Base-by-base conservation (phyloP, 164 flowering plant species). In the Paratinospora sagittata region DNA sequence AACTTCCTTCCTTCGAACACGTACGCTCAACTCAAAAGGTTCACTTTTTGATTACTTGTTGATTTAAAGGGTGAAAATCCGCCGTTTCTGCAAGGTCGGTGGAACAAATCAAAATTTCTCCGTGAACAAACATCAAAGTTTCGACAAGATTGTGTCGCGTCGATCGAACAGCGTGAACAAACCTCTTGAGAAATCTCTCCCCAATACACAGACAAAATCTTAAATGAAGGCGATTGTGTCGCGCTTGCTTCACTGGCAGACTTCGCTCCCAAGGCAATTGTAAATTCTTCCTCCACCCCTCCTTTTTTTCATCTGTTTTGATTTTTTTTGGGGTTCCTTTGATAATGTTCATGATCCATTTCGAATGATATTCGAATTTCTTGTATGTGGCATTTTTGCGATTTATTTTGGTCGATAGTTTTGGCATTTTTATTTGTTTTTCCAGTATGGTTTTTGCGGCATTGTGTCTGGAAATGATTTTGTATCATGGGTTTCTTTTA, bases 231-330 rank as follows among this genome's bases (percentile, higher is more conserved):
- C 67, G 68, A 49, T 62, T 27, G 55, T 66, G 21, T 66, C 66
- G 10, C 80, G 80, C 14, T 68, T 73, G 62, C 65, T 73, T 43
- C 72, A 63, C 36, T 67, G 82, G 2, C 60, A 75, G 67, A 36
- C 82, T 13, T 82, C 84, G 19, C 45, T 78, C 33, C 49, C 76
- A 41, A 70, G 27, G 39, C 74, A 66, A 61, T 73, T 34, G 81
- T 78, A 64, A 66, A 75, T 34, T 34, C 19, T 45, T 63, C 69
- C 26, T 14, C n/a, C n/a, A n/a, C n/a, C 57, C 41, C 13, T 65
- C 41, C 8, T n/a, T 27, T 36, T 30, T 66, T 26, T 21, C 3
- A 36, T 26, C 13, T 24, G 8, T 12, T 34, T 65, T n/a, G 27
- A n/a, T n/a, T 45, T 30, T 47, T 68, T 6, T 11, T 39, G 5